Conservation (phyloP, 768 basidiomycete species). For the Tubosaeta brunneosetosa region DNA sequence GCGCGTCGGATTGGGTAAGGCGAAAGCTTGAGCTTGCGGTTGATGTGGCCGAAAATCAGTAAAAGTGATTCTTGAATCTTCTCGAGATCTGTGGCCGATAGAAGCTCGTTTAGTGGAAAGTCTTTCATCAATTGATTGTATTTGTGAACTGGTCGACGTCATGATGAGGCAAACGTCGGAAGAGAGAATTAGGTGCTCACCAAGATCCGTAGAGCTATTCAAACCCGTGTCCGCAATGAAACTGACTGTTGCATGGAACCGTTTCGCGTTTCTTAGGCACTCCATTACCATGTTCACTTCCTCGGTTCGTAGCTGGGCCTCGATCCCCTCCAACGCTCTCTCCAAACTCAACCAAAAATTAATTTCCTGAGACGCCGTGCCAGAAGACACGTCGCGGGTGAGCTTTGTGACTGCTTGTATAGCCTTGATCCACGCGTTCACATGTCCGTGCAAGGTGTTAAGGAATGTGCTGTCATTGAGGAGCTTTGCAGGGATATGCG, state of each 20-base stretch:
- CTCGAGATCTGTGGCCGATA: constrained; percentile 93
- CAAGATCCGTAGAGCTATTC: constrained; percentile 87
- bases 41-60: constrained; percentile 89
- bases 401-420: constrained; percentile 96
- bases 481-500: constrained; percentile 64
- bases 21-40: constrained; percentile 91
- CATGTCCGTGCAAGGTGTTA: constrained; percentile 87
- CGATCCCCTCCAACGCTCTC: constrained; percentile 88
- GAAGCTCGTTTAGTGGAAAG: constrained; percentile 93
- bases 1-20: constrained; percentile 96
- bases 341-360: constrained; percentile 99
- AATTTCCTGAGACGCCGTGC: constrained; percentile 97
- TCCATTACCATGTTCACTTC: constrained; percentile 93
- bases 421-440: constrained; percentile 97
- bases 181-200: constrained; percentile 36
- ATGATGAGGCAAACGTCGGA: not conserved
- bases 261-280: constrained; percentile 90
- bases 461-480: constrained; percentile 89
- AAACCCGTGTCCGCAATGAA: constrained; percentile 97
- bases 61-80: constrained; percentile 88
- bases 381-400: constrained; percentile 87
- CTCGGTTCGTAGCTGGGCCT: constrained; percentile 85
- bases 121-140: constrained; percentile 99
- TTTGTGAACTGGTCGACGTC: constrained; percentile 73
- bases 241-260: constrained; percentile 95